Conservation (phyloP, 495 filamentous ascomycete genomes). For the Podospora pseudoanserina region DNA sequence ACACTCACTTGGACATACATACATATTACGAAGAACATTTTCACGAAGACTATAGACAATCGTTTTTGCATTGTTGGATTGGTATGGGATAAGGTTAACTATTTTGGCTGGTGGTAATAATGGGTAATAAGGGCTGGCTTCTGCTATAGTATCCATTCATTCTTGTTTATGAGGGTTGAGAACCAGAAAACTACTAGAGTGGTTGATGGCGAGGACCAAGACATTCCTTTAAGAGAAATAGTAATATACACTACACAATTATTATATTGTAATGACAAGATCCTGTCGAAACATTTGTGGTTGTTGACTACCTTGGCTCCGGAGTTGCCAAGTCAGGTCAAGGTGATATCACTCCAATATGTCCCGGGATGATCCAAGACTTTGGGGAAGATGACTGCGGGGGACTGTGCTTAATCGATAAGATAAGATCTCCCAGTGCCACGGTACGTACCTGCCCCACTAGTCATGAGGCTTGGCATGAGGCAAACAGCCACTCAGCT, state of each 20-base stretch:
- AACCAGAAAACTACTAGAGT: conserved; percentile 9
- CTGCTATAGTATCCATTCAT: conserved; percentile 4
- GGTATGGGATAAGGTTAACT: not conserved
- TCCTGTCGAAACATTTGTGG: no score
- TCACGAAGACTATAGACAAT: not conserved
- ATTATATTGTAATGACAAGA: no score
- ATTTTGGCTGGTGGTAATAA: not conserved
- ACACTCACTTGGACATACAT: not conserved
- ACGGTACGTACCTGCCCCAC: not conserved
- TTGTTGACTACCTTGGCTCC: no score
- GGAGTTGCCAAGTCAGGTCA: not conserved
- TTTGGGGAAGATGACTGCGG: not conserved
- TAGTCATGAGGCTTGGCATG: not conserved
- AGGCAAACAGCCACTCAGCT: not conserved
- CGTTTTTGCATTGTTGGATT: not conserved
- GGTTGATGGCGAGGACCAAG: conserved; percentile 8
- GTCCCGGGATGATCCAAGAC: not conserved
- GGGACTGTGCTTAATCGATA: conserved; percentile 2
- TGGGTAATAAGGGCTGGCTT: not conserved
- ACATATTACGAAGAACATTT: not conserved
- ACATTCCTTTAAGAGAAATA: conserved; percentile 5
- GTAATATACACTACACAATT: not conserved
- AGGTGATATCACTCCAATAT: not conserved
- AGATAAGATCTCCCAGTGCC: conserved; percentile 8
- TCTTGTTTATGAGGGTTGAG: conserved; percentile 8